Base-by-base conservation (phyloP, 805 yeast species). In the Wickerhamomyces xylosicus region DNA sequence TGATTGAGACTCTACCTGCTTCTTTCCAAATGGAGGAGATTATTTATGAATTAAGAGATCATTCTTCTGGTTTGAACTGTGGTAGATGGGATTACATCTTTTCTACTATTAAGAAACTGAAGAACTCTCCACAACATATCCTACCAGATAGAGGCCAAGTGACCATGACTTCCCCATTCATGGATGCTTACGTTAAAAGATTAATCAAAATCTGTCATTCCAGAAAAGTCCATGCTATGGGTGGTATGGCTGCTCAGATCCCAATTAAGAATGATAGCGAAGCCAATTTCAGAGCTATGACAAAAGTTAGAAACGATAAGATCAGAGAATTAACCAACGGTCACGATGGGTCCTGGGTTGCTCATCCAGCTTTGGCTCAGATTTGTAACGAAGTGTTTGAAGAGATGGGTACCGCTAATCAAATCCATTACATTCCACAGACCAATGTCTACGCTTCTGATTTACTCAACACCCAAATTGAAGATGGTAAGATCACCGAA, bases 21-120 rank as follows among this genome's bases (percentile, higher is more conserved):
- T 85, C 89, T 13, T 83, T 77, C 71, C 92, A 83, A 62, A 77
- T 83, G 80, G 89, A 83, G 53, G 94, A 83, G 60, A 82, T 83
- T 48, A 72, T 83, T 49, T 83, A 74, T 55, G 83, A 83, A 53
- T 68, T 83, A 54, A 71, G 86, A 59, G 77, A 76, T 40, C 94
- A 83, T 59, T 79, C 84, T 39, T 74, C 83, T 11, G 94, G 92
- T 41, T 71, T 83, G 63, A 83, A 83, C 66, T 83, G 92, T 69
- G 94, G 94, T 50, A 75, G 94, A 65, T 83, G 92, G 90, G 94
- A 83, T 63, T 83, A 83, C 62, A 82, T 83, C 61, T 83, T 83
- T 64, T 78, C 85, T 31, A 79, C 85, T 41, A 82, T 83, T 57
- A 83, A 83, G 61, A 67, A 82, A 35, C 69, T 82, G 49, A 74